These are phyloP conservation scores for Aristolochia contorta DNA, from an alignment of 164 flowering plant species.

Conservation along the genomic window DNA sequence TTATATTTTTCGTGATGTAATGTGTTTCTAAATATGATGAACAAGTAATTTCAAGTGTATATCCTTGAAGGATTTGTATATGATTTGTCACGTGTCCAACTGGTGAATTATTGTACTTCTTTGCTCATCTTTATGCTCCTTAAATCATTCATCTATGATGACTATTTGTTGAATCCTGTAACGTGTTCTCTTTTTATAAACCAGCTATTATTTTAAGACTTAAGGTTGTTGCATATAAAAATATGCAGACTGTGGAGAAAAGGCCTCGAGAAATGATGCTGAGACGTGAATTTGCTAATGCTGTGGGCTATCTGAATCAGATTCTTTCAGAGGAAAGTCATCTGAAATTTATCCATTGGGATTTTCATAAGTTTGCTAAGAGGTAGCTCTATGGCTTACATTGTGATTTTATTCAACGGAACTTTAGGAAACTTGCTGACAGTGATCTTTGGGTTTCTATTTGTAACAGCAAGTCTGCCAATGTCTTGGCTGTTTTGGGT, in stretches of 20 bases:
- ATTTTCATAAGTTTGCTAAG: slow-evolving; percentile 95
- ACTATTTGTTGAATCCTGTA: background rate
- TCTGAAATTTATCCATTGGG: slow-evolving; percentile 92
- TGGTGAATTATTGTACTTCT: too few species aligned
- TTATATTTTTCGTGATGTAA: too few species aligned
- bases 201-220: too few species aligned
- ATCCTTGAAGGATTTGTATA: too few species aligned
- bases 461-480: slow-evolving; percentile 81
- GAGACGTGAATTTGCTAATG: slow-evolving; percentile 89
- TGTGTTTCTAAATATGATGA: too few species aligned
- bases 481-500: slow-evolving; percentile 94
- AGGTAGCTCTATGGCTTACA: slow-evolving; percentile 24
- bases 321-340: slow-evolving; percentile 72
- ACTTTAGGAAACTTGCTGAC: slow-evolving; percentile 15
- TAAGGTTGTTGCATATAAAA: slow-evolving; percentile 2
- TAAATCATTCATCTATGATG: too few species aligned
- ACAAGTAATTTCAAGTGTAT: too few species aligned
- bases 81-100: too few species aligned
- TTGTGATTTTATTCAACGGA: background rate
- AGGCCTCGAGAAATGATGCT: slow-evolving; percentile 99
- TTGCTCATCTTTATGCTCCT: too few species aligned
- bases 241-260: slow-evolving; percentile 86
- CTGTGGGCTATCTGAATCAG: slow-evolving; percentile 89
- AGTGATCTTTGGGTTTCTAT: slow-evolving; percentile 10
- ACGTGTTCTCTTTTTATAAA: background rate